Percentiles rank a stretch among this genome's conserved stretches.
Conservation (phyloP, 2,329 filamentous ascomycete species). For the Emmonsiellopsis sp. region DNA sequence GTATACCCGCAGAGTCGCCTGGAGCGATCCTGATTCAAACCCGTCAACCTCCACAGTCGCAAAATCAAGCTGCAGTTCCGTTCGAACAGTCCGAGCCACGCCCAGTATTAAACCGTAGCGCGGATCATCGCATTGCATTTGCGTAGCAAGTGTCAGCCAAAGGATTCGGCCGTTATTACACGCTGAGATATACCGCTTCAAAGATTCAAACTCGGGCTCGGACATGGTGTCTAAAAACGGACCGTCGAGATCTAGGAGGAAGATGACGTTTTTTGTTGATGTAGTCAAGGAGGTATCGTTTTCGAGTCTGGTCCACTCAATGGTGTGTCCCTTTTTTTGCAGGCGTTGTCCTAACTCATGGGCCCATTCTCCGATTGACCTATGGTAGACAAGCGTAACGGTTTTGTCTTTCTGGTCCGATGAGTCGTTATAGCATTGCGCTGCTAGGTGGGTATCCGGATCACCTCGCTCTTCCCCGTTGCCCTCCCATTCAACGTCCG, state of each 20-base stretch:
- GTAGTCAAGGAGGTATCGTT: no score
- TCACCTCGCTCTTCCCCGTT: no score
- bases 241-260: not conserved
- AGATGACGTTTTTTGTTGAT: no score
- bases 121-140: slow-evolving; percentile 5
- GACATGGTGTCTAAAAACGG: not conserved
- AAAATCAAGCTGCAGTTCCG: slow-evolving; percentile 4
- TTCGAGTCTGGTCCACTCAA: no score
- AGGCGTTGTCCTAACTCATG: no score
- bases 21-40: not conserved
- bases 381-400: no score
- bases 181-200: not conserved
- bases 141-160: slow-evolving; percentile 7
- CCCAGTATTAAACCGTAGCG: slow-evolving; percentile 1
- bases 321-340: no score
- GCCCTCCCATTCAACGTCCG: no score
- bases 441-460: no score
- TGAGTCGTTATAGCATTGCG: no score
- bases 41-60: slow-evolving; percentile 4
- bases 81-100: slow-evolving; percentile 4
- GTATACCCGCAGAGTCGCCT: not conserved
- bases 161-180: not conserved
- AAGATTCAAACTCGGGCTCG: not conserved
- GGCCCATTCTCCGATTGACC: no score
- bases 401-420: no score